Evolutionary conservation across 805 yeast species (phyloP).

Genomic region (Candida cerambycidarum): DNA sequence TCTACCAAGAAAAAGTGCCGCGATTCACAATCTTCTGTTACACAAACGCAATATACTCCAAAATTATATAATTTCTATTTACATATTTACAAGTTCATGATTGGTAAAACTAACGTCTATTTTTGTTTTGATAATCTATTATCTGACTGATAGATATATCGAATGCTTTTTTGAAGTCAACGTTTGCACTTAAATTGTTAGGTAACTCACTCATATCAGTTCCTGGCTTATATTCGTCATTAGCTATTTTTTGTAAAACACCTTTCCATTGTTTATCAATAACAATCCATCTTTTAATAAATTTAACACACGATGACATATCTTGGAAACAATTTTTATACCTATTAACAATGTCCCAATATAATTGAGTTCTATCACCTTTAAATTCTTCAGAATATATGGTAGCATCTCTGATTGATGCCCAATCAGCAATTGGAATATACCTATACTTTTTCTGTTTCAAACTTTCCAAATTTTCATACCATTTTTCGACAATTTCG

Average conservation of each 20-base stretch:
- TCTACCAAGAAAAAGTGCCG: not conserved
- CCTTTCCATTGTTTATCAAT: slow-evolving; percentile 7
- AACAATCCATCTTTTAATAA: slow-evolving; percentile 23
- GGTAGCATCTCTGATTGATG: slow-evolving; percentile 78
- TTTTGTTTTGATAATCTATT: not conserved
- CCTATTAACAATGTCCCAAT: slow-evolving; percentile 53
- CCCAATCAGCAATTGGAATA: slow-evolving; percentile 84
- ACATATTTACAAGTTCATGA: slow-evolving; percentile 1
- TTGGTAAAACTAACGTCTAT: not conserved
- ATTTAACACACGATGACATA: slow-evolving; percentile 29
- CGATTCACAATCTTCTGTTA: not conserved
- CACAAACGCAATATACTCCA: not conserved
- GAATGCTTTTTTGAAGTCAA: not conserved
- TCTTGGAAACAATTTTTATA: slow-evolving; percentile 46
- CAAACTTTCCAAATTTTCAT: slow-evolving; percentile 43
- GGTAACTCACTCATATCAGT: slow-evolving; percentile 7
- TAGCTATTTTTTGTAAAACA: not conserved
- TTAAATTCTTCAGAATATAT: slow-evolving; percentile 38
- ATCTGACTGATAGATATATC: not conserved
- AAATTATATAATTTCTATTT: slow-evolving; percentile 1
- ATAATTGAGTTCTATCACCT: slow-evolving; percentile 50
- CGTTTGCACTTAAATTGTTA: not conserved
- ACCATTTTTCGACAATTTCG: slow-evolving; percentile 61
- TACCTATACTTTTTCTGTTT: slow-evolving; percentile 58
- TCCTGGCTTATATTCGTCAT: slow-evolving; percentile 17